Evolutionary conservation across 2,329 filamentous ascomycete genomes (phyloP), one percentile per base, ranked within the genome.

Genomic region (Fusarium stilboides): DNA sequence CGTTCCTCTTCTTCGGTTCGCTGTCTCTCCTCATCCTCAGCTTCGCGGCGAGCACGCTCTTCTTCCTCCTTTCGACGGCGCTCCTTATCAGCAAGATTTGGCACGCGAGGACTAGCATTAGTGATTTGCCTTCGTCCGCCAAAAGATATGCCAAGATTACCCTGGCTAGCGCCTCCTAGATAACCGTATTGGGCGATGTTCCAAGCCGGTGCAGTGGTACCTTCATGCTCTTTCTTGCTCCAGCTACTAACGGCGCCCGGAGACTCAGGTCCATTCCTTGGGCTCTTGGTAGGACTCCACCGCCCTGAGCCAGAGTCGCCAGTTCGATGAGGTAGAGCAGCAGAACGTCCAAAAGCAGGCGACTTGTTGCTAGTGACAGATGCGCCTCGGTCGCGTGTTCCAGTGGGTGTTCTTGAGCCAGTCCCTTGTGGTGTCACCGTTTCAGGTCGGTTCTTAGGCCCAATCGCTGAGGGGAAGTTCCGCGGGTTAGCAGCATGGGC

Each of bases 181-280:
- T 98, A 99, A 9, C 96, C 94, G 77, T 99, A 99, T 78, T 99
- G 96, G 59, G 94, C 92, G 73, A 98, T 98, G 77, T 98, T 99
- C 96, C 96, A 99, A 2, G 96, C 96, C 1, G 96, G 96, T 26
- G 91, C 86, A 3, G 94, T 98, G 44, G 86, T 87, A 17, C 88
- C 88, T 79, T 98, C 92, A 72, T 98, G 93, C 57, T 88, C 87
- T 79, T 88, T 93, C 78, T 89, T 97, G 80, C 93, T 97, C 96
- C 96, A 98, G 80, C 90, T 97, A 77, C 92, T 97, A 65, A 95
- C 88, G 3, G 84, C 80, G 31, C 80, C 76, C 39, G 87, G 84
- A 52, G 89, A 86, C 61, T 83, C 79, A 15, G 85, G 79, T 31
- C 86, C 85, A 33, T 85, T 87, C 44, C 75, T 73, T 3, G 89